Evolutionary conservation across 2,329 filamentous ascomycete species (phyloP).

Genomic region (Graphilbum ipis-grandicollis): DNA sequence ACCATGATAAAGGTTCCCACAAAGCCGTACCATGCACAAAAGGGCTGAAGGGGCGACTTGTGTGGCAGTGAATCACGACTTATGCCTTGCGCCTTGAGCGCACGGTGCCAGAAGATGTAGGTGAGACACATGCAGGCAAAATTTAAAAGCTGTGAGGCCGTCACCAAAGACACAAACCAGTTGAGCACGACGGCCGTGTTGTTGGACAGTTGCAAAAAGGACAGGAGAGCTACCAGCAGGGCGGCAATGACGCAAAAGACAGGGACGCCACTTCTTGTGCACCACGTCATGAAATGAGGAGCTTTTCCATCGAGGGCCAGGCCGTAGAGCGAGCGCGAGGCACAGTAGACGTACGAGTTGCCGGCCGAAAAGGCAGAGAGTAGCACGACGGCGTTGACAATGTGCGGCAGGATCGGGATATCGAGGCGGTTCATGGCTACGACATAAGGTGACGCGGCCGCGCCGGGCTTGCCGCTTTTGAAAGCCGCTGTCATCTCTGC

Average conservation of each 20-base stretch:
- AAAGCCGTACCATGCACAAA: constrained; percentile 30
- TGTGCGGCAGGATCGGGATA: constrained; percentile 47
- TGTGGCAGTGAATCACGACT: constrained; percentile 28
- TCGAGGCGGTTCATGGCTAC: constrained; percentile 53
- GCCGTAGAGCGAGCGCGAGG: constrained; percentile 40
- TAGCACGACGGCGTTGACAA: constrained; percentile 62
- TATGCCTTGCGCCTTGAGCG: constrained; percentile 11
- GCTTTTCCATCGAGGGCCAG: constrained; percentile 41
- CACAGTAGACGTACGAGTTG: constrained; percentile 45
- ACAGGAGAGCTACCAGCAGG: constrained; percentile 11
- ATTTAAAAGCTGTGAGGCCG: constrained; percentile 21
- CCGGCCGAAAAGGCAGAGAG: constrained; percentile 53
- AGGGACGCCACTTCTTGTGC: constrained; percentile 23
- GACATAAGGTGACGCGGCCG: constrained; percentile 43
- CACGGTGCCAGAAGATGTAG: constrained; percentile 27
- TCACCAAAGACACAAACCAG: constrained; percentile 21
- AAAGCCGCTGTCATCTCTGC: constrained; percentile 11
- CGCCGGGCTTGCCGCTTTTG: constrained; percentile 17
- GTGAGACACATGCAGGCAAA: constrained; percentile 27
- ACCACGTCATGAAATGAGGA: constrained; percentile 30
- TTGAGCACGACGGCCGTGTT: constrained; percentile 19
- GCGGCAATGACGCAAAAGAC: constrained; percentile 9
- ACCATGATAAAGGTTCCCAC: constrained; percentile 28
- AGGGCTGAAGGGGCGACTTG: constrained; percentile 31
- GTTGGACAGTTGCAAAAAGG: constrained; percentile 21